A percentile compares a stretch with the other conserved stretches of the same genome.
Conservation (phyloP, 2,329 filamentous ascomycete genomes). For the Fusarium falciforme region DNA sequence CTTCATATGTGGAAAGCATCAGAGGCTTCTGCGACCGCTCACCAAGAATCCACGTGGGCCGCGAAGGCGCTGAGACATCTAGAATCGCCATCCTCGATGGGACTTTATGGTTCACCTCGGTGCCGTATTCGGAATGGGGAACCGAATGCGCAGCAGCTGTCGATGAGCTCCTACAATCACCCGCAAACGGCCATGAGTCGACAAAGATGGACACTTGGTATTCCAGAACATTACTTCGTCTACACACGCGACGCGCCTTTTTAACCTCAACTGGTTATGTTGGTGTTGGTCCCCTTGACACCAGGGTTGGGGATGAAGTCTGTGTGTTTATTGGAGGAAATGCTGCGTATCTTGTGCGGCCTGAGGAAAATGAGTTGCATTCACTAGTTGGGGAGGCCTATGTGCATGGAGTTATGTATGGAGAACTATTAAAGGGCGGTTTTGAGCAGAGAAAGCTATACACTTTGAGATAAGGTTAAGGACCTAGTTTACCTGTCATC, state of each 20-base stretch:
- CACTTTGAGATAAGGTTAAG: not conserved
- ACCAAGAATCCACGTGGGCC: not conserved
- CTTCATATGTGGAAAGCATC: slow-evolving; percentile 5
- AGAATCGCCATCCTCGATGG: slow-evolving; percentile 13
- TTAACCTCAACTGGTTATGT: slow-evolving; percentile 7
- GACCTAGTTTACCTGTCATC: not conserved
- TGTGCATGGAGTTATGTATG: slow-evolving; percentile 21
- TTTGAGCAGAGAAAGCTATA: not conserved
- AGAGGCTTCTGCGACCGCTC: slow-evolving; percentile 14
- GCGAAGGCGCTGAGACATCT: slow-evolving; percentile 6
- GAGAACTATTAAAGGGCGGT: slow-evolving; percentile 2
- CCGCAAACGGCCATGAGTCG: not conserved
- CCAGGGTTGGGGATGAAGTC: slow-evolving; percentile 2
- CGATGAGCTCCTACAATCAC: not conserved
- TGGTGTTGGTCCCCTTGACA: slow-evolving; percentile 7
- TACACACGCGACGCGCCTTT: not conserved
- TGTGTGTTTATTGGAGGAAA: slow-evolving; percentile 12
- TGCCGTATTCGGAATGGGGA: not conserved
- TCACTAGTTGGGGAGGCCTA: slow-evolving; percentile 13
- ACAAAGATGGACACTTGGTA: not conserved
- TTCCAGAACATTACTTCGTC: not conserved
- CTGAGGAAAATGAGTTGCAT: not conserved
- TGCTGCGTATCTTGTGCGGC: slow-evolving; percentile 8
- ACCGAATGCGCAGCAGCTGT: not conserved
- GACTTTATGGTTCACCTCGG: not conserved